These are phyloP conservation scores for Coemansia sp. DNA, from an alignment of 192 early-diverging fungal genomes.

Conservation along the genomic window DNA sequence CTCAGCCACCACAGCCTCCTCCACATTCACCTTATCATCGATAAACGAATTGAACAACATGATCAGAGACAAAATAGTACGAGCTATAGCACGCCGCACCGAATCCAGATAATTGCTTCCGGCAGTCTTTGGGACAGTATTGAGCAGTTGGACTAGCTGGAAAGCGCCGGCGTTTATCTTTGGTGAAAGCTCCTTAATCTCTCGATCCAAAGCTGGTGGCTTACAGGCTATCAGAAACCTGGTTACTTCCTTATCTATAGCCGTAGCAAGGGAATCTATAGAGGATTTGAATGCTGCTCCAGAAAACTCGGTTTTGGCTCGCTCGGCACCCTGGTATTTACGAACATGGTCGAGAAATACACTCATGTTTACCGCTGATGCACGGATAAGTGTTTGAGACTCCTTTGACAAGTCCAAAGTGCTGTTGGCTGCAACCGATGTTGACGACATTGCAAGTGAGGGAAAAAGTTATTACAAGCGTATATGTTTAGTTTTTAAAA, in stretches of 20 bases:
- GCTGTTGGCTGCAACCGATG: too few species aligned
- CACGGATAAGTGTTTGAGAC: conserved; percentile 31
- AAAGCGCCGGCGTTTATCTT: conserved; percentile 48
- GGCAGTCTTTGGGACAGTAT: conserved; percentile 30
- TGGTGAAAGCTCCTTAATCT: conserved; percentile 34
- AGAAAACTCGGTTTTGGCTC: conserved; percentile 11
- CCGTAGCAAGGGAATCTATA: conserved; percentile 21
- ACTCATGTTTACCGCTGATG: conserved; percentile 18
- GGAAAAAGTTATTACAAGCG: too few species aligned
- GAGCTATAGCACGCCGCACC: conserved; percentile 27
- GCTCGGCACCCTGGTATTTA: conserved; percentile 26
- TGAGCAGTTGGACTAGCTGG: conserved; percentile 32
- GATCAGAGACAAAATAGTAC: conserved; percentile 23
- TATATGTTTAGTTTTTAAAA: too few species aligned
- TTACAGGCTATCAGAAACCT: conserved; percentile 46
- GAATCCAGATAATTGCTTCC: conserved; percentile 32
- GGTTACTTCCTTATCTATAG: conserved; percentile 46
- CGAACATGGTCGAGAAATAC: conserved; percentile 28
- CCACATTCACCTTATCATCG: conserved; percentile 24
- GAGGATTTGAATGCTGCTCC: conserved; percentile 18
- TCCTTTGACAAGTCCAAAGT: too few species aligned
- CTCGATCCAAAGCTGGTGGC: conserved; percentile 31
- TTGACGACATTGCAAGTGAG: too few species aligned
- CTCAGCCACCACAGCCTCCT: conserved; percentile 16
- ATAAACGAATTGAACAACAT: conserved; percentile 42